Evolutionary conservation across 495 filamentous ascomycete genomes (phyloP).

Genomic region (Penicillium lividum): DNA sequence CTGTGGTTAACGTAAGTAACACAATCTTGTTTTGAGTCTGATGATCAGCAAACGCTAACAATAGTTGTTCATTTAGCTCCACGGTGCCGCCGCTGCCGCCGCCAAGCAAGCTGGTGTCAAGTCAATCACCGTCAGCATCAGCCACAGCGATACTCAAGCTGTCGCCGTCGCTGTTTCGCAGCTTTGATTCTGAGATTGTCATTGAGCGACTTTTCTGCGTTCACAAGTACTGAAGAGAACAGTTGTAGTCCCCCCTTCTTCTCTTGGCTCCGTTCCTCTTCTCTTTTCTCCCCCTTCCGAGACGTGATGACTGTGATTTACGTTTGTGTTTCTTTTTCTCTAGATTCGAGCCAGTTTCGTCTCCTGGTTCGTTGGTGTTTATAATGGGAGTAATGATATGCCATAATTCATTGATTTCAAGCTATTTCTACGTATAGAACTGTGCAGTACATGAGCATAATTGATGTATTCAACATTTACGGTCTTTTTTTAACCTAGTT

Average conservation of each 20-base stretch:
- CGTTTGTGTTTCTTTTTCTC: constrained; percentile 14
- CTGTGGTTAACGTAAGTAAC: constrained; percentile 75
- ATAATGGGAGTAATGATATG: constrained; percentile 37
- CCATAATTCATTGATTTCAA: constrained; percentile 17
- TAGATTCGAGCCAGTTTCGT: constrained; percentile 31
- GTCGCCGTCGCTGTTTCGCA: constrained; percentile 89
- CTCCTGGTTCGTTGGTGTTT: constrained; percentile 35
- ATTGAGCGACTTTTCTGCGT: neutral
- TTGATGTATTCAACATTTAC: too few relatives aligned
- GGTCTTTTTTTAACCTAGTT: too few relatives aligned
- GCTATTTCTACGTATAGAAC: neutral
- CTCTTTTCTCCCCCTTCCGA: constrained; percentile 16
- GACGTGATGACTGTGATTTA: constrained; percentile 39
- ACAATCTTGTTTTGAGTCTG: neutral
- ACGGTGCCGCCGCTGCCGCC: constrained; percentile 77
- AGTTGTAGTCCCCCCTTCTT: neutral
- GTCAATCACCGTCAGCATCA: constrained; percentile 86
- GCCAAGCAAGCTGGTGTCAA: constrained; percentile 85
- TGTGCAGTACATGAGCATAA: too few relatives aligned
- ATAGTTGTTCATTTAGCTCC: constrained; percentile 58
- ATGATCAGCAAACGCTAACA: constrained; percentile 27
- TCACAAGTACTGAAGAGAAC: constrained; percentile 8
- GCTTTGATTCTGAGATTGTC: constrained; percentile 47
- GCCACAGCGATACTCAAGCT: constrained; percentile 87
- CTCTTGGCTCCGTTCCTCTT: constrained; percentile 5